Conservation (phyloP, 2,329 filamentous ascomycete genomes). For the Trichoderma harzianum region DNA sequence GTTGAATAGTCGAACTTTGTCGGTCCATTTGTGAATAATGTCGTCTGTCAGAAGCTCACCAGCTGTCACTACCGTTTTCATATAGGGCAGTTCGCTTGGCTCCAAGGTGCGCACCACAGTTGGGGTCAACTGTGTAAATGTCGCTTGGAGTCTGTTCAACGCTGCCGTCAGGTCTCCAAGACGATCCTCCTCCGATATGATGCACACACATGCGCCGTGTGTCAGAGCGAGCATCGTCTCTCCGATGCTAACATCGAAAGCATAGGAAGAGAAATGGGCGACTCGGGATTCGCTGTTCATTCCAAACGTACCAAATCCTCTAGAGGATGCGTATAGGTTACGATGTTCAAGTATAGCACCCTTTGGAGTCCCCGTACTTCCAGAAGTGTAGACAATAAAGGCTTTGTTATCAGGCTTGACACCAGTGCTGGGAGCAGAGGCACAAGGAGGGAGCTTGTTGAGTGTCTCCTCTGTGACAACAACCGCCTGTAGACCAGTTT, state of each 20-base stretch:
- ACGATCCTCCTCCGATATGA: slow-evolving; percentile 22
- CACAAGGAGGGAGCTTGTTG: neutral
- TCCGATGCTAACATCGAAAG: slow-evolving; percentile 20
- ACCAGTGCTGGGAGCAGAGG: neutral
- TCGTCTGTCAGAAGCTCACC: slow-evolving; percentile 20
- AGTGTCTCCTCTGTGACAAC: neutral
- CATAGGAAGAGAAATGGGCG: slow-evolving; percentile 23
- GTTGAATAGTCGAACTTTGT: slow-evolving; percentile 16
- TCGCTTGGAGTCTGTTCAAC: slow-evolving; percentile 7
- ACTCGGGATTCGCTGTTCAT: neutral
- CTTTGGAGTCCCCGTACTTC: slow-evolving; percentile 48
- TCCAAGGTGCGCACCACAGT: slow-evolving; percentile 17
- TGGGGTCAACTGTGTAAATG: slow-evolving; percentile 17
- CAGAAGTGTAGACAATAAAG: slow-evolving; percentile 49
- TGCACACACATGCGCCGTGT: slow-evolving; percentile 23
- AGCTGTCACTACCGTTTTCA: slow-evolving; percentile 17
- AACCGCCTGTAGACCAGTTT: neutral
- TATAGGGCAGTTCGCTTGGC: slow-evolving; percentile 11
- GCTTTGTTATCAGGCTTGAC: neutral
- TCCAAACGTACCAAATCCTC: neutral
- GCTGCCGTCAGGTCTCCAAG: slow-evolving; percentile 12
- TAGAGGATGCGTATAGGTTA: neutral
- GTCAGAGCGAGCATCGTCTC: slow-evolving; percentile 18
- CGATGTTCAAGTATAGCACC: slow-evolving; percentile 37
- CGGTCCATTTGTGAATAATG: slow-evolving; percentile 15